Conservation (phyloP, 2,329 filamentous ascomycete species). For the Penicillium sp. region DNA sequence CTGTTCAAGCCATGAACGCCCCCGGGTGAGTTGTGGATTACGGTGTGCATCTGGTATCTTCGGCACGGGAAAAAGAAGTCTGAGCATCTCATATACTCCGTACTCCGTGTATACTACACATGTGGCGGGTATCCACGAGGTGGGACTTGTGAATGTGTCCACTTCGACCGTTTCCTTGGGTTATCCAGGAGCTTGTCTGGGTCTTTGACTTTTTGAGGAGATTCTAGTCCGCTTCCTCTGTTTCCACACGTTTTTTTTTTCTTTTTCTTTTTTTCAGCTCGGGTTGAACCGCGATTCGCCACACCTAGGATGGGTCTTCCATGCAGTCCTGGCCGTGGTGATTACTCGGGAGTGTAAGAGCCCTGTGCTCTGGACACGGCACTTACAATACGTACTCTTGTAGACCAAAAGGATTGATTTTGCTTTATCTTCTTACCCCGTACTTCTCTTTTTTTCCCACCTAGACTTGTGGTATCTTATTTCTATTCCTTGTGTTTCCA, state of each 20-base stretch:
- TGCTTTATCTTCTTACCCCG: background rate
- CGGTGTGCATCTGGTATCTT: conserved; percentile 2
- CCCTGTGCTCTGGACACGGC: conserved; percentile 7
- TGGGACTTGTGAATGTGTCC: conserved; percentile 2
- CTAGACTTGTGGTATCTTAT: background rate
- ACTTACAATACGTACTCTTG: background rate
- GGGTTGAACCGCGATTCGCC: conserved; percentile 19
- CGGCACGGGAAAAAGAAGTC: background rate
- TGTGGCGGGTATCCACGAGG: background rate
- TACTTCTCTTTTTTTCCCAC: conserved; percentile 1
- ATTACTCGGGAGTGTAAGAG: conserved; percentile 3
- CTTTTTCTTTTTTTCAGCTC: conserved; percentile 11
- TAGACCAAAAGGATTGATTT: background rate
- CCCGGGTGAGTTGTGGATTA: conserved; percentile 5
- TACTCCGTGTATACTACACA: background rate
- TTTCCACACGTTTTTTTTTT: background rate
- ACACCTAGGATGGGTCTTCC: conserved; percentile 3
- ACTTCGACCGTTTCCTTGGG: background rate
- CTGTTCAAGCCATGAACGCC: conserved; percentile 21
- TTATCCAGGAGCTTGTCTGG: conserved; percentile 10
- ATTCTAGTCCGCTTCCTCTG: conserved; percentile 1
- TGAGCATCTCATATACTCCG: background rate
- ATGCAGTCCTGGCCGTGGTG: conserved; percentile 10
- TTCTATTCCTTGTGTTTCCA: background rate
- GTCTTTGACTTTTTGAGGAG: conserved; percentile 1